Conservation (phyloP, 2,329 filamentous ascomycete species). For the Aspergillus terreus region DNA sequence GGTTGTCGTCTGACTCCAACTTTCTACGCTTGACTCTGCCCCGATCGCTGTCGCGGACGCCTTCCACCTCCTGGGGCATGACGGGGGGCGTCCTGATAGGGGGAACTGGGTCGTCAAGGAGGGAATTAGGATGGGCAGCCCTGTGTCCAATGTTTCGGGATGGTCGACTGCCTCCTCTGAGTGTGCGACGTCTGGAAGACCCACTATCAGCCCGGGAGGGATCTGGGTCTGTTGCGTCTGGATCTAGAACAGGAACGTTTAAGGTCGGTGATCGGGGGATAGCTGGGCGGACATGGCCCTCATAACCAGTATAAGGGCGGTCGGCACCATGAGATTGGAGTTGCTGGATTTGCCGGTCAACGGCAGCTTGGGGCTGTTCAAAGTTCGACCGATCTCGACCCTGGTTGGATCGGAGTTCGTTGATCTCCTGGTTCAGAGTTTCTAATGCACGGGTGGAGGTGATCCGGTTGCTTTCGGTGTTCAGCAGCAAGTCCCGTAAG, state of each 20-base stretch:
- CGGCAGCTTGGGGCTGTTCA: constrained; percentile 22
- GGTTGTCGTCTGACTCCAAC: constrained; percentile 60
- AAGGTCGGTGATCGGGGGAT: constrained; percentile 12
- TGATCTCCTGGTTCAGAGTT: constrained; percentile 38
- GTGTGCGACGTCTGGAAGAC: constrained; percentile 17
- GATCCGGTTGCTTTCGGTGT: constrained; percentile 31
- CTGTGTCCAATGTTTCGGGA: constrained; percentile 9
- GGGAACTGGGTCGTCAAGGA: constrained; percentile 24
- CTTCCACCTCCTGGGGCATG: constrained; percentile 24
- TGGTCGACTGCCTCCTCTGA: constrained; percentile 18
- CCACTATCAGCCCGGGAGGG: constrained; percentile 13
- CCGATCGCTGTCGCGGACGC: constrained; percentile 35
- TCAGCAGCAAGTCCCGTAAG: constrained; percentile 38
- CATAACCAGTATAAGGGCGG: constrained; percentile 12
- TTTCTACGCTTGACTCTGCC: constrained; percentile 64
- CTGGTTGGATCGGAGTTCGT: constrained; percentile 27
- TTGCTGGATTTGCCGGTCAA: constrained; percentile 25
- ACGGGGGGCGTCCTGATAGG: constrained; percentile 23
- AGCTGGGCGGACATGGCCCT: constrained; percentile 11
- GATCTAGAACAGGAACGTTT: constrained; percentile 13
- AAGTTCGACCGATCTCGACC: constrained; percentile 20
- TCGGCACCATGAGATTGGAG: constrained; percentile 13
- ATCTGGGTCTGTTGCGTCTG: constrained; percentile 16
- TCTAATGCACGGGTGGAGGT: constrained; percentile 33
- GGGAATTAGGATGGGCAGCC: constrained; percentile 17